Base-by-base conservation (phyloP, 192 early-diverging fungal genomes). In the Coemansia reversa region DNA sequence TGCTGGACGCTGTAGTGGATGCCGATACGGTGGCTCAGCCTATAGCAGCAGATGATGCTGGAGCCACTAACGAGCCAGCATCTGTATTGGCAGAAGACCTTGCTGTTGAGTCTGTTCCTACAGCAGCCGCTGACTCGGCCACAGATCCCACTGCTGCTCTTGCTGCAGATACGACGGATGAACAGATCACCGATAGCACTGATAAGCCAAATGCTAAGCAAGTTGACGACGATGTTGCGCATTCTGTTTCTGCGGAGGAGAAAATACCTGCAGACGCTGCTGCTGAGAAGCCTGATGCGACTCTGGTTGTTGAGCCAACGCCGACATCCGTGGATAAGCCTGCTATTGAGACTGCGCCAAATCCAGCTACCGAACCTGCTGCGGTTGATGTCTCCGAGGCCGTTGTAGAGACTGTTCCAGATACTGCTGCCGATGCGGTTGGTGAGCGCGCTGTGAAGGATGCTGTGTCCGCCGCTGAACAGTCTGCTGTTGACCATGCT, bases 231-330 rank as follows among this genome's bases (percentile, higher is more conserved):
- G 7, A 11, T 11, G 33, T 35, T 35, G 33, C 33, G 33, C 33
- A 5, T 7, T 35, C 33, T 35, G 33, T 7, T 35, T 20, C 24
- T 1, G 18, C 24, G 1, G 51, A 52, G 35, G 57, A 25, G 7
- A 1, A n/a, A 1, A 7, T 7, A 52, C 12, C 51, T 52, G 51
- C 18, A 52, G 57, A 58, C 22, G 57, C 32, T 33, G n/a, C 59
- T 60, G 59, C 42, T 33, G 51, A n/a, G 7, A 27, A 24, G 48
- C 51, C 62, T 32, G 62, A 19, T 42, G 62, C 28, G 12, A 48
- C 45, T 24, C 22, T 23, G 7, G 27, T 25, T 24, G 49, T 30
- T 18, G 60, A 42, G 42, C 33, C 29, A 24, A 12, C n/a, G 11
- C 33, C 11, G 11, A 11, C 7, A 11, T 11, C 25, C 16, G 27